A percentile compares a stretch with the other conserved stretches of the same genome.
These are phyloP conservation scores for Pseudogymnoascus sp. DNA, from an alignment of 2,329 filamentous ascomycete species.

Conservation along the genomic window DNA sequence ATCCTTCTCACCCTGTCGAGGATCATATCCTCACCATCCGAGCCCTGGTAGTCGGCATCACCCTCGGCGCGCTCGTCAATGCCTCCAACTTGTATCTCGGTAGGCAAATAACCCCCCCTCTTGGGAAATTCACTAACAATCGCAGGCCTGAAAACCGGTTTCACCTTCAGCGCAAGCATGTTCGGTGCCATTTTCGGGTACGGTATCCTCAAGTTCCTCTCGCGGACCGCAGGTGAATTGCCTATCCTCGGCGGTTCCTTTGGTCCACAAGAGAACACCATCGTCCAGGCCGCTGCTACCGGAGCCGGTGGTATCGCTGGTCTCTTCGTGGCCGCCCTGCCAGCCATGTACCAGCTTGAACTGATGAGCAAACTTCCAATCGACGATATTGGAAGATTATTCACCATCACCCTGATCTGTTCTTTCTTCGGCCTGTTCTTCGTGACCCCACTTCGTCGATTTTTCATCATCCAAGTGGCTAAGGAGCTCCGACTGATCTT, in stretches of 20 bases:
- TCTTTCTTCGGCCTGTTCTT: slow-evolving; percentile 59
- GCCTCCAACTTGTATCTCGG: slow-evolving; percentile 55
- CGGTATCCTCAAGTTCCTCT: slow-evolving; percentile 47
- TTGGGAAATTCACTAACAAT: slow-evolving; percentile 18
- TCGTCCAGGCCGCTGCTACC: slow-evolving; percentile 51
- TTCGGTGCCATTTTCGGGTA: slow-evolving; percentile 52
- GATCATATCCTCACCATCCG: slow-evolving; percentile 45
- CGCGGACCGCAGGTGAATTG: slow-evolving; percentile 38
- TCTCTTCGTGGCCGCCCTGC: slow-evolving; percentile 51
- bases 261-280: slow-evolving; percentile 54
- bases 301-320: slow-evolving; percentile 49
- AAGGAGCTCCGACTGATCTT: slow-evolving; percentile 52
- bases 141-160: slow-evolving; percentile 42
- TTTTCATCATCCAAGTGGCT: slow-evolving; percentile 59
- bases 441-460: slow-evolving; percentile 54
- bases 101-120: slow-evolving; percentile 28
- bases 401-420: slow-evolving; percentile 52
- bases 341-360: slow-evolving; percentile 49
- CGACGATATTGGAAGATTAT: slow-evolving; percentile 48
- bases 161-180: slow-evolving; percentile 40
- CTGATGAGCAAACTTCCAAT: slow-evolving; percentile 39
- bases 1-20: slow-evolving; percentile 36
- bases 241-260: slow-evolving; percentile 46
- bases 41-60: slow-evolving; percentile 45
- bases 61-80: slow-evolving; percentile 51